These are phyloP conservation scores for Gymnopus androsaceus DNA, from an alignment of 1,284 basidiomycete species.

Conservation along the genomic window DNA sequence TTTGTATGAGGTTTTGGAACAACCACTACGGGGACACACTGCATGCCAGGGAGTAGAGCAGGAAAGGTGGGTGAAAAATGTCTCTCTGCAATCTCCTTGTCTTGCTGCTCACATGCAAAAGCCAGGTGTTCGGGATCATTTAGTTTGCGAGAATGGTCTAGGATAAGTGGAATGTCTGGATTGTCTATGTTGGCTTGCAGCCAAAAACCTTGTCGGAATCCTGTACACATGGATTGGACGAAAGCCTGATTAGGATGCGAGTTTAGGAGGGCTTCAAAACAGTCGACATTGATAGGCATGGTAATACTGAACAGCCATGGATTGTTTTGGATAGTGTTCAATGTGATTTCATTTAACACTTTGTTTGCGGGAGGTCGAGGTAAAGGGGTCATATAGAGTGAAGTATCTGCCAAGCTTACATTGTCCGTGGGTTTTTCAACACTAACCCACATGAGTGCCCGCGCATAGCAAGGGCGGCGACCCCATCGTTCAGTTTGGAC, in stretches of 20 bases:
- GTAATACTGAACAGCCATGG: constrained; percentile 36
- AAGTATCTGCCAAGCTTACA: not conserved
- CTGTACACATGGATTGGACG: constrained; percentile 34
- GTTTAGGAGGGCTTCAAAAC: constrained; percentile 29
- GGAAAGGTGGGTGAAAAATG: constrained; percentile 40
- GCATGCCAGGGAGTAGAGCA: constrained; percentile 47
- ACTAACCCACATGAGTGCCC: not conserved
- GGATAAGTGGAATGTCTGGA: constrained; percentile 22
- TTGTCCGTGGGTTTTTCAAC: not conserved
- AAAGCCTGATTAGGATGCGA: constrained; percentile 38
- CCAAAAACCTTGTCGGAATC: constrained; percentile 42
- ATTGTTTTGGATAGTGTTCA: constrained; percentile 2
- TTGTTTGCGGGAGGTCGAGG: not conserved
- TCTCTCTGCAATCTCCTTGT: constrained; percentile 32
- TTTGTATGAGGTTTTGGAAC: constrained; percentile 43
- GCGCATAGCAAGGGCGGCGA: not conserved
- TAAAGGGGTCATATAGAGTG: no score
- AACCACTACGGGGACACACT: constrained; percentile 39
- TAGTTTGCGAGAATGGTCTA: constrained; percentile 25
- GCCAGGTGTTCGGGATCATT: constrained; percentile 13
- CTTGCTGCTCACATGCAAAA: constrained; percentile 34
- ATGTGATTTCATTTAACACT: not conserved
- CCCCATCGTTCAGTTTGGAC: not conserved
- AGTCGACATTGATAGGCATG: constrained; percentile 35
- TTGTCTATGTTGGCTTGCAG: constrained; percentile 35